Percentiles rank a stretch among this genome's conserved stretches.
phyloP scores from a whole-genome alignment of 257 asterid species.

The Nemophila menziesii region DNA sequence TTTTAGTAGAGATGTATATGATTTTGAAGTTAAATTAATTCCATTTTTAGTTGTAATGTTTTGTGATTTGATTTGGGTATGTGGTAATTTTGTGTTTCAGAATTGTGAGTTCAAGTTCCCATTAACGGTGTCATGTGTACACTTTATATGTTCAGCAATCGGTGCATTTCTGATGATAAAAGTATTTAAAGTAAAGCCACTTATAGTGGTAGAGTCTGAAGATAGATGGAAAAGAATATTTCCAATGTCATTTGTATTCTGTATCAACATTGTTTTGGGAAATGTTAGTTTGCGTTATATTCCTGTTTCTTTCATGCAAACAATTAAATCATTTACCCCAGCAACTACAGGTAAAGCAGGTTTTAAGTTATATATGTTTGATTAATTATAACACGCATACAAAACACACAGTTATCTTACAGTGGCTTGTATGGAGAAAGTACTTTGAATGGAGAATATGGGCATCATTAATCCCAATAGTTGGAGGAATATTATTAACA shows the following conservation, averaged over 20 bases:
- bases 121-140: constrained; percentile 51
- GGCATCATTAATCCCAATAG: constrained; percentile 71
- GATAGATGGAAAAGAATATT: constrained; percentile 77
- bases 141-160: constrained; percentile 48
- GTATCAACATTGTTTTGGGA: constrained; percentile 72
- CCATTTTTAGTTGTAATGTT: background rate
- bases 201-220: constrained; percentile 47
- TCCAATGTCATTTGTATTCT: constrained; percentile 73
- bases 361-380: background rate
- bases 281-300: constrained; percentile 67
- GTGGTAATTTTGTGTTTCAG: constrained; percentile 12
- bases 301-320: constrained; percentile 84
- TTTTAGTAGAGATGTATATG: background rate
- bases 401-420: constrained; percentile 42
- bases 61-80: background rate
- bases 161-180: constrained; percentile 58
- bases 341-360: constrained; percentile 57
- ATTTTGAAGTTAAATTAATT: no score
- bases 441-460: constrained; percentile 66
- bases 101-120: constrained; percentile 62
- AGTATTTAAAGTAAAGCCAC: constrained; percentile 64
- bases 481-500: constrained; percentile 73
- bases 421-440: constrained; percentile 78
- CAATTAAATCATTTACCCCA: constrained; percentile 75
- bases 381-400: no score